Evolutionary conservation across 306 rosid genomes (phyloP), one percentile per base, ranked within the genome.

Genomic region (Sophora flavescens): DNA sequence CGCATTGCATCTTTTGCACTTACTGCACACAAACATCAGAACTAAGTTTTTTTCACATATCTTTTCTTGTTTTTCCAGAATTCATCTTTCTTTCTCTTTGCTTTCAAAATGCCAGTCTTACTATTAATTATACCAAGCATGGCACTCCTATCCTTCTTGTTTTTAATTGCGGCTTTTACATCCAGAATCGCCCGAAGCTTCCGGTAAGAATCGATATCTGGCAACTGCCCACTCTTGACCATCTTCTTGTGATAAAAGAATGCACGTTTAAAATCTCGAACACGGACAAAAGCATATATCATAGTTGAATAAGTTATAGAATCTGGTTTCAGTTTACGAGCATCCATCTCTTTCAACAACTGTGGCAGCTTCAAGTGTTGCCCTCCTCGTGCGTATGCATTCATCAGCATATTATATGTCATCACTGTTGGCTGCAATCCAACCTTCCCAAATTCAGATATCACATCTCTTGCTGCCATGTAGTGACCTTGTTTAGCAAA

Each of bases 361-460:
- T 92, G 90, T 0, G 97, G 98, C 72, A 94, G 65, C 84, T 90
- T 94, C 8, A 85, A 84, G 76, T 81, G 91, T 72, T 81, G 90
- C 59, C 98, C 97, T 72, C 98, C 96, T 47, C 95, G 79, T 5
- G 96, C 98, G 69, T 94, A 90, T 3, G 97, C 97, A 72, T 92
- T 94, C 85, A 92, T 86, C 85, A 92, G 79, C 93, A 92, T 90
- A 58, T 92, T 92, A 63, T 88, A 94, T 45, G 98, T 94, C 89
- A 90, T 72, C 79, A 90, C 87, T 1, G 97, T 87, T 13, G 98
- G 96, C 33, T 75, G 90, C 68, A 89, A 66, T 44, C 98, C 97
- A 22, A 90, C 32, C 81, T 92, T 94, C 16, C 90, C 88, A 17
- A 86, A 94, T 72, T 90, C 96, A 41, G 86, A 92, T 56, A 94